Percentiles rank a stretch among this genome's conserved stretches.
Conservation (phyloP, 352 stramenopile genomes). For the Pythium plurisporium region DNA sequence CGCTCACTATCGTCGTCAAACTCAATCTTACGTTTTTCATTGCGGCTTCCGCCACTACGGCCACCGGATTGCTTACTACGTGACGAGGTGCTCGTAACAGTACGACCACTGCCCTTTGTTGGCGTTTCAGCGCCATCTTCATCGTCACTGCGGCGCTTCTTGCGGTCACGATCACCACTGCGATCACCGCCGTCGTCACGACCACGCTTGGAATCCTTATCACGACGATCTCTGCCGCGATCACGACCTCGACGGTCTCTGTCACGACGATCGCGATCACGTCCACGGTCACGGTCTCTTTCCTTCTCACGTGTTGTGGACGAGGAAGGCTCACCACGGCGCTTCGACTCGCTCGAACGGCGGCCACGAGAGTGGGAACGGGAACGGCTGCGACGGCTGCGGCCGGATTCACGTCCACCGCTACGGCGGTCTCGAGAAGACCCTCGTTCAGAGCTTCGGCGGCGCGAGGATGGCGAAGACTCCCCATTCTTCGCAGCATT, state of each 20-base stretch:
- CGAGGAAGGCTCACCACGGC: slow-evolving; percentile 30
- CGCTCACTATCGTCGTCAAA: slow-evolving; percentile 40
- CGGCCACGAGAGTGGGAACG: slow-evolving; percentile 42
- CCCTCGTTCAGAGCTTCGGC: slow-evolving; percentile 25
- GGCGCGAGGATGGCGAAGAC: slow-evolving; percentile 25
- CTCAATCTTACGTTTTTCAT: slow-evolving; percentile 44
- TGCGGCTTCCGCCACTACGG: slow-evolving; percentile 7
- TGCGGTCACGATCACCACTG: slow-evolving; percentile 40
- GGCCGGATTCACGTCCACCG: slow-evolving; percentile 23
- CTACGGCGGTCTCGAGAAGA: slow-evolving; percentile 25
- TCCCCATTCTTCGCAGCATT: slow-evolving; percentile 27
- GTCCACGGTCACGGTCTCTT: slow-evolving; percentile 11
- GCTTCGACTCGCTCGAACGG: slow-evolving; percentile 29
- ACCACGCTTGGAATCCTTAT: slow-evolving; percentile 31
- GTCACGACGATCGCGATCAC: slow-evolving; percentile 15
- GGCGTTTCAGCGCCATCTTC: slow-evolving; percentile 20
- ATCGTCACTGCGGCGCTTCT: slow-evolving; percentile 22
- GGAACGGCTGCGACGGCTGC: slow-evolving; percentile 36
- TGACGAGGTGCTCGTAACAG: slow-evolving; percentile 46
- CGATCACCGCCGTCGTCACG: slow-evolving; percentile 31
- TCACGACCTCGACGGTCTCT: slow-evolving; percentile 26
- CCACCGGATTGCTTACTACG: slow-evolving; percentile 17
- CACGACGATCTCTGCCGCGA: slow-evolving; percentile 15
- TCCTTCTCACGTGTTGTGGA: slow-evolving; percentile 3
- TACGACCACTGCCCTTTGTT: slow-evolving; percentile 28